Conservation (phyloP, 2,329 filamentous ascomycete species). For the Falciphora oryzae region DNA sequence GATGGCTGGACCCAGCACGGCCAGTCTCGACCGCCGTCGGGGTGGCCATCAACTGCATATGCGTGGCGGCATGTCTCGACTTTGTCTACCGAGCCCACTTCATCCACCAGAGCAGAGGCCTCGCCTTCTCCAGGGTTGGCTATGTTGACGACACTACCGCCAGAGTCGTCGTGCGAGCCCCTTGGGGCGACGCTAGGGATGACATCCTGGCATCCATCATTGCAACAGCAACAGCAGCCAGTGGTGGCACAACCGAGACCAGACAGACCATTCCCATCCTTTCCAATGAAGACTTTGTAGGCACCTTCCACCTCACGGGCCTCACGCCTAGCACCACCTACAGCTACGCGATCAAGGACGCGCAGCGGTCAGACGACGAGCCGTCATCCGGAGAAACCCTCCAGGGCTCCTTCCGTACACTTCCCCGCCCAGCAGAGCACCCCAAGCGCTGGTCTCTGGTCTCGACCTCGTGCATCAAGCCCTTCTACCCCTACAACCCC, state of each 20-base stretch:
- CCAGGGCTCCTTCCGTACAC: constrained; percentile 66
- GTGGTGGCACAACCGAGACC: neutral
- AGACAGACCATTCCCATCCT: too few relatives aligned
- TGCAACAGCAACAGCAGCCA: too few relatives aligned
- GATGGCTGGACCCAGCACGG: neutral
- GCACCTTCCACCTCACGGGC: neutral
- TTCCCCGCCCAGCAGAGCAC: constrained; percentile 40
- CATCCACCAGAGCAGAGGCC: constrained; percentile 63
- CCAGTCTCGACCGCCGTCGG: constrained; percentile 57
- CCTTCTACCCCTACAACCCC: constrained; percentile 82
- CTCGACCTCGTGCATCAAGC: constrained; percentile 87
- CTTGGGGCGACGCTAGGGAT: constrained; percentile 29
- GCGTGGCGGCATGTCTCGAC: constrained; percentile 68
- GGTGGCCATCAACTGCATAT: constrained; percentile 57
- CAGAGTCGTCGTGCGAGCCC: constrained; percentile 78
- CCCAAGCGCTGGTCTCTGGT: constrained; percentile 71
- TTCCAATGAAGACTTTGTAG: neutral
- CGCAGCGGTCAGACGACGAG: too few relatives aligned
- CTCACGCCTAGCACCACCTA: constrained; percentile 27
- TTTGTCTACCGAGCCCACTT: constrained; percentile 65
- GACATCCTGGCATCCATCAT: too few relatives aligned
- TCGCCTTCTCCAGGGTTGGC: constrained; percentile 81
- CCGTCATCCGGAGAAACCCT: constrained; percentile 42
- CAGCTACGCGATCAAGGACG: constrained; percentile 23
- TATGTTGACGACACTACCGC: constrained; percentile 78